Evolutionary conservation across 805 yeast species (phyloP).

Genomic region (Sugiyamaella marilandica): DNA sequence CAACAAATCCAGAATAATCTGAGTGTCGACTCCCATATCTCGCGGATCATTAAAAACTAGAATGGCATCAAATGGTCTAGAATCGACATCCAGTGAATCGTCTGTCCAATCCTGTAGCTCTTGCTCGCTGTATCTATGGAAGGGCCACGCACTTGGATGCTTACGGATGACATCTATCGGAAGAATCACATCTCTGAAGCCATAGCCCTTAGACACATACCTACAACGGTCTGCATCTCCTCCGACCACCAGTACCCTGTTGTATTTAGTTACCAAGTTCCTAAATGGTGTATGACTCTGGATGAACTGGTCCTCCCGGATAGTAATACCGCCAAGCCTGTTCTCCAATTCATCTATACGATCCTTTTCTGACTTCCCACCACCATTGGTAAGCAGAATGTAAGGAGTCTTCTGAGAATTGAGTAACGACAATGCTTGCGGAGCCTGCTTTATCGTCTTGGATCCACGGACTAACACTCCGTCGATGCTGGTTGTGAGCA

Average conservation of each 20-base stretch:
- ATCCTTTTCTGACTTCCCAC: constrained; percentile 66
- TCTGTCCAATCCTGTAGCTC: constrained; percentile 43
- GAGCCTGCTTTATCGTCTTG: constrained; percentile 61
- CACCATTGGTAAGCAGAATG: constrained; percentile 86
- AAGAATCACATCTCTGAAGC: constrained; percentile 68
- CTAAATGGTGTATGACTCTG: constrained; percentile 87
- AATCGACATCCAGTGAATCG: constrained; percentile 26
- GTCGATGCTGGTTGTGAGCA: constrained; percentile 47
- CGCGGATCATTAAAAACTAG: constrained; percentile 85
- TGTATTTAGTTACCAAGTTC: constrained; percentile 47
- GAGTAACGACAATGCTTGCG: constrained; percentile 52
- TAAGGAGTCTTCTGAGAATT: constrained; percentile 60
- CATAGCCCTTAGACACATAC: constrained; percentile 67
- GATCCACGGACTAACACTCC: constrained; percentile 81
- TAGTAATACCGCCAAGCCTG: constrained; percentile 37
- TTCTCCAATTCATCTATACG: constrained; percentile 51
- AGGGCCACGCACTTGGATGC: constrained; percentile 61
- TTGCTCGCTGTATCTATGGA: constrained; percentile 48
- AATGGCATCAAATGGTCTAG: constrained; percentile 60
- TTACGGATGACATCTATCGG: constrained; percentile 64
- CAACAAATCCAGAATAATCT: constrained; percentile 66
- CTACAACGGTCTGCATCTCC: constrained; percentile 68
- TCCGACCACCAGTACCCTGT: constrained; percentile 78
- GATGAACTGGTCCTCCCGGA: constrained; percentile 62
- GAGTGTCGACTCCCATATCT: constrained; percentile 82